Percentiles rank a stretch among this genome's conserved stretches.
These are phyloP conservation scores for Talaromyces sp. DNA, from an alignment of 2,329 filamentous ascomycete genomes.

Conservation along the genomic window DNA sequence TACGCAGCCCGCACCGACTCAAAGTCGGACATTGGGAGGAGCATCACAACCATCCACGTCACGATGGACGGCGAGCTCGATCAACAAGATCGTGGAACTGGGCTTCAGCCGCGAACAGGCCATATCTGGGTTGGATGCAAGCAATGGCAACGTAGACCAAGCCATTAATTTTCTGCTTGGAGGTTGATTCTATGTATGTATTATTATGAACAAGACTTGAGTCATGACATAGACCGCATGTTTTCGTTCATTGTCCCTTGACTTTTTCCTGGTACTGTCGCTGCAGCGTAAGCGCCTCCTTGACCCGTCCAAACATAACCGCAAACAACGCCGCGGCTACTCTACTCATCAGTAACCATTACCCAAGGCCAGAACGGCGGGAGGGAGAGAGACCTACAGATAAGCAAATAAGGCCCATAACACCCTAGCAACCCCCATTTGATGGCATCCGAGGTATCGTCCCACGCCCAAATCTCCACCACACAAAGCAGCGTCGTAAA, in stretches of 20 bases:
- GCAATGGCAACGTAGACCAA: constrained; percentile 79
- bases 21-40: constrained; percentile 21
- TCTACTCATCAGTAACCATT: constrained; percentile 14
- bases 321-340: constrained; percentile 13
- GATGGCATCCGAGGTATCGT: constrained; percentile 41
- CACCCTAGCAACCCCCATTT: constrained; percentile 51
- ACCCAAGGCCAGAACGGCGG: neutral
- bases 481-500: constrained; percentile 62
- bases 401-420: constrained; percentile 55
- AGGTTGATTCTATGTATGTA: constrained; percentile 12
- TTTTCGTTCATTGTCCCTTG: constrained; percentile 9
- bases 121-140: constrained; percentile 74
- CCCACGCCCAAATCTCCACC: constrained; percentile 58
- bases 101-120: constrained; percentile 75
- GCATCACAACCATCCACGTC: constrained; percentile 26
- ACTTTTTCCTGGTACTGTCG: neutral
- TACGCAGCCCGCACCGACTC: neutral
- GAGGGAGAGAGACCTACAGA: constrained; percentile 45
- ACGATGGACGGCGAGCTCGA: constrained; percentile 57
- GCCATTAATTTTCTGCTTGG: constrained; percentile 70
- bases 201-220: constrained; percentile 2
- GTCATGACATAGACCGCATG: neutral
- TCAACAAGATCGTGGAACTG: constrained; percentile 71
- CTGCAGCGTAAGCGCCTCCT: constrained; percentile 13
- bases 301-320: constrained; percentile 13